Evolutionary conservation across 768 basidiomycete species (phyloP).

Genomic region (Tricholoma sp.): DNA sequence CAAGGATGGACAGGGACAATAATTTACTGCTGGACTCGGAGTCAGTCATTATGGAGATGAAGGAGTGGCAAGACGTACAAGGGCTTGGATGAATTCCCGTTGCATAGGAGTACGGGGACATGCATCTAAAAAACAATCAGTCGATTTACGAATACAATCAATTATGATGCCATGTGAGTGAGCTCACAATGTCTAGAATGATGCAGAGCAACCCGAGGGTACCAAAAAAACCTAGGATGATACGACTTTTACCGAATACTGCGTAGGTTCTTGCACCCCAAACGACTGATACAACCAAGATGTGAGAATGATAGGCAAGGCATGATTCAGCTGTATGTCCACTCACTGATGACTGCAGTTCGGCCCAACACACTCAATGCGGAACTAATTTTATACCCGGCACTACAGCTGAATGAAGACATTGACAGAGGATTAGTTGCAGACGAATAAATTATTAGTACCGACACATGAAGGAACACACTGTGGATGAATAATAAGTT

Average conservation of each 20-base stretch:
- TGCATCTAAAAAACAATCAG: conserved; percentile 12
- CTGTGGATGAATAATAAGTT: not conserved
- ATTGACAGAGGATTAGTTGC: not conserved
- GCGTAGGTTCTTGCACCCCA: conserved; percentile 18
- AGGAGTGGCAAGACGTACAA: not conserved
- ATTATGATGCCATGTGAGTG: too few species aligned
- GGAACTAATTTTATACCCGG: conserved; percentile 21
- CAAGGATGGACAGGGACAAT: not conserved
- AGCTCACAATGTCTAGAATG: conserved; percentile 19
- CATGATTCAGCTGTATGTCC: not conserved
- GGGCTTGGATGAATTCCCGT: conserved; percentile 16
- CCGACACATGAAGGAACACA: not conserved
- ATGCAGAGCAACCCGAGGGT: conserved; percentile 17
- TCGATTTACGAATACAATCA: not conserved
- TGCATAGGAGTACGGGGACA: conserved; percentile 18
- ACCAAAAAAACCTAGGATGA: conserved; percentile 18
- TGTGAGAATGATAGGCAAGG: not conserved
- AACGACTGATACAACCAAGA: not conserved
- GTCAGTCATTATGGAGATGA: not conserved
- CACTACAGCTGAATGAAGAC: conserved; percentile 15
- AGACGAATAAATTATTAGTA: too few species aligned
- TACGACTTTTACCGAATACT: conserved; percentile 17
- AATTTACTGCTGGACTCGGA: not conserved
- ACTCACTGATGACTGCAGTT: conserved; percentile 22
- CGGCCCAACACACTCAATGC: conserved; percentile 25